These are phyloP conservation scores for Helotiales sp. DNA, from an alignment of 2,329 filamentous ascomycete species.

Conservation along the genomic window DNA sequence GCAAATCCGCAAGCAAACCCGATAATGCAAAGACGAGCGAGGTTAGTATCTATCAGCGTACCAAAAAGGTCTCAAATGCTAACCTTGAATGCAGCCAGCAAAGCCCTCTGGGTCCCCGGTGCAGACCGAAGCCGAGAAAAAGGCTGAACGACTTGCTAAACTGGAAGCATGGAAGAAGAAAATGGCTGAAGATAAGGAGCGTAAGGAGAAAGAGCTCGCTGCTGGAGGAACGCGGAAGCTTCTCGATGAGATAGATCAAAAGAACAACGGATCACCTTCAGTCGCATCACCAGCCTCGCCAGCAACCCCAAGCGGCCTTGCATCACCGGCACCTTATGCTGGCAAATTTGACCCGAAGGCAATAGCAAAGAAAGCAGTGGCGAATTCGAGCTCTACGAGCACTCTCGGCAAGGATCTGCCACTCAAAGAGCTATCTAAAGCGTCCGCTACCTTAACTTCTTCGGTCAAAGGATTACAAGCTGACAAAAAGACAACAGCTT, in stretches of 20 bases:
- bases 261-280: conserved; percentile 53
- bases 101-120: conserved; percentile 57
- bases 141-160: conserved; percentile 80
- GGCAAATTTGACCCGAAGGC: conserved; percentile 88
- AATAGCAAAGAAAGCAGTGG: conserved; percentile 78
- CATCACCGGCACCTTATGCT: conserved; percentile 65
- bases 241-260: conserved; percentile 75
- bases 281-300: conserved; percentile 58
- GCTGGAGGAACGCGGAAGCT: conserved; percentile 69
- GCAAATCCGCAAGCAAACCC: conserved; percentile 55
- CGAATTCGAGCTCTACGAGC: conserved; percentile 59
- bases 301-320: conserved; percentile 51
- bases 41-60: conserved; percentile 51
- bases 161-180: conserved; percentile 93
- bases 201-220: conserved; percentile 72
- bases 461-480: conserved; percentile 47
- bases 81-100: conserved; percentile 50
- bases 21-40: conserved; percentile 58
- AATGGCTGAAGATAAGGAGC: conserved; percentile 73
- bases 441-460: conserved; percentile 49
- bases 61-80: conserved; percentile 7
- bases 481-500: conserved; percentile 49
- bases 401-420: conserved; percentile 60
- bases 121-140: conserved; percentile 74
- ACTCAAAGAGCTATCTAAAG: conserved; percentile 53